Percentiles rank a stretch among this genome's conserved stretches.
These are phyloP conservation scores for Porogramme epimiltina DNA, from an alignment of 1,284 basidiomycete genomes.

Conservation along the genomic window DNA sequence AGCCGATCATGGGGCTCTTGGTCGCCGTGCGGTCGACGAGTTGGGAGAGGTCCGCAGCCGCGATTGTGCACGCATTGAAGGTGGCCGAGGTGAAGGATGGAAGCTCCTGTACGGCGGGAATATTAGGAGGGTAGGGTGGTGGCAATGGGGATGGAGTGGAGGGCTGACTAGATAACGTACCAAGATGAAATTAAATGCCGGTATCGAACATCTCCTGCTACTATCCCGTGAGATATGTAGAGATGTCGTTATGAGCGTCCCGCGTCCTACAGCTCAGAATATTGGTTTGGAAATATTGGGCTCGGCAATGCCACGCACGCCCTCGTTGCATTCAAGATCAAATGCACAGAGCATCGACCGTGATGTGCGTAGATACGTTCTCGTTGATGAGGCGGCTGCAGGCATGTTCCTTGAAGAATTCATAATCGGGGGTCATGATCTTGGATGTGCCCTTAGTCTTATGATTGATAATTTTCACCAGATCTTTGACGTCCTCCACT, in stretches of 20 bases:
- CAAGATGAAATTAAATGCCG: slow-evolving; percentile 58
- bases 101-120: no score
- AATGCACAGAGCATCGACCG: slow-evolving; percentile 47
- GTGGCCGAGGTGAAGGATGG: slow-evolving; percentile 46
- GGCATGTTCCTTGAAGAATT: slow-evolving; percentile 45
- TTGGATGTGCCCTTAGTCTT: slow-evolving; percentile 43
- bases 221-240: slow-evolving; percentile 46
- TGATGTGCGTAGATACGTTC: slow-evolving; percentile 42
- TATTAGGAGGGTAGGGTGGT: no score
- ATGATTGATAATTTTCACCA: slow-evolving; percentile 40
- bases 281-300: slow-evolving; percentile 27
- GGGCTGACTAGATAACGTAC: no score
- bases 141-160: no score
- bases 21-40: slow-evolving; percentile 58
- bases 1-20: slow-evolving; percentile 55
- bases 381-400: slow-evolving; percentile 45
- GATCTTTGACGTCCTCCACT: slow-evolving; percentile 45
- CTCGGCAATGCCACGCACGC: no score
- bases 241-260: slow-evolving; percentile 45
- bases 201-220: slow-evolving; percentile 55
- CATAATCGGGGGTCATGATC: slow-evolving; percentile 41
- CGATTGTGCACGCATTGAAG: slow-evolving; percentile 53
- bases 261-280: slow-evolving; percentile 59
- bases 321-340: neutral
- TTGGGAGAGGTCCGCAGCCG: slow-evolving; percentile 53